These are phyloP conservation scores for Pseudozyma flocculosa DNA, from an alignment of 1,284 basidiomycete species.

Conservation along the genomic window DNA sequence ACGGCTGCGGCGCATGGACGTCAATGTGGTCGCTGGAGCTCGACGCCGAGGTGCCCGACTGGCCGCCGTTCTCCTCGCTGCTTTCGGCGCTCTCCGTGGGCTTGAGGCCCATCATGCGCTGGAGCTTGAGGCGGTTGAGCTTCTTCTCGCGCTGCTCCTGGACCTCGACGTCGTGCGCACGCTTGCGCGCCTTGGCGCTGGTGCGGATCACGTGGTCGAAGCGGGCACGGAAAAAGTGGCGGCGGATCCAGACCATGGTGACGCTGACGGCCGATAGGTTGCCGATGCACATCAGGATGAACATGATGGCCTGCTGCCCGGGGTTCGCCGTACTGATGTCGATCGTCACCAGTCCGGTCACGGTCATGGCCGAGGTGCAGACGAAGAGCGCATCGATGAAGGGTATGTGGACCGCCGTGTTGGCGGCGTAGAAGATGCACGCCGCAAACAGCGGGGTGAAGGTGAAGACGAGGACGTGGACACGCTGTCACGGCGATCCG, in stretches of 20 bases:
- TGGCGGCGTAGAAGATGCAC: conserved; percentile 64
- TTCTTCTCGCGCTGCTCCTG: conserved; percentile 38
- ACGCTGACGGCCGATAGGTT: conserved; percentile 55
- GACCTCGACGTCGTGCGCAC: conserved; percentile 54
- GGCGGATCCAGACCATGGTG: conserved; percentile 54
- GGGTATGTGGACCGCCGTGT: conserved; percentile 49
- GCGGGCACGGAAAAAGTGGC: conserved; percentile 49
- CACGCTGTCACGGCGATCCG: too few relatives aligned
- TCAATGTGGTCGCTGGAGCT: conserved; percentile 37
- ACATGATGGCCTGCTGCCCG: conserved; percentile 73
- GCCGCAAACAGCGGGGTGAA: conserved; percentile 74
- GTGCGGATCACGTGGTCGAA: conserved; percentile 42
- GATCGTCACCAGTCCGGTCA: conserved; percentile 74
- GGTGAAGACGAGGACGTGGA: conserved; percentile 68
- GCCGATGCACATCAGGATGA: conserved; percentile 55
- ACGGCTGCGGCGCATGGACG: conserved; percentile 4
- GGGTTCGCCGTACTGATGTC: conserved; percentile 72
- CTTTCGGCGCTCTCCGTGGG: conserved; percentile 24
- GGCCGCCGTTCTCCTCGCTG: conserved; percentile 11
- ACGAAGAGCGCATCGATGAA: conserved; percentile 76
- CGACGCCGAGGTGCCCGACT: conserved; percentile 11
- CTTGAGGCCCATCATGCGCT: conserved; percentile 43
- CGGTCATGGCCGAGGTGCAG: conserved; percentile 74
- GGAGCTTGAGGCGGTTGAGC: conserved; percentile 37
- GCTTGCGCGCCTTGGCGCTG: conserved; percentile 39